Conservation (phyloP, 1,284 basidiomycete genomes). For the Macrocystidia cucumis region DNA sequence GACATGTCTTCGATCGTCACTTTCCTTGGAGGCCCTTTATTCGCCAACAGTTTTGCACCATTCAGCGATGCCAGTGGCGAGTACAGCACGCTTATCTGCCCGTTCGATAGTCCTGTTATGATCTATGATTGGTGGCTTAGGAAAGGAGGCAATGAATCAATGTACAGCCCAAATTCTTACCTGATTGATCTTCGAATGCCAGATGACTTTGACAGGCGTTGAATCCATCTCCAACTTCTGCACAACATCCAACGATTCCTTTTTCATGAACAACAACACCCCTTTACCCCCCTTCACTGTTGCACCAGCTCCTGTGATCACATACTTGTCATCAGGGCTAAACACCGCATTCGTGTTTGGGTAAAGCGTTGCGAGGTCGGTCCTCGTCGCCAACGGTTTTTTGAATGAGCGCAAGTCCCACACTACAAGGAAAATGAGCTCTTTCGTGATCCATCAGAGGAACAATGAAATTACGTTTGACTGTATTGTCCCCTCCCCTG, state of each 20-base stretch:
- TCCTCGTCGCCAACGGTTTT: conserved; percentile 68
- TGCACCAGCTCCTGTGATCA: conserved; percentile 78
- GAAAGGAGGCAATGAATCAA: conserved; percentile 8
- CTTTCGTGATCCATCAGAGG: no score
- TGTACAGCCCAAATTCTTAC: conserved; percentile 32
- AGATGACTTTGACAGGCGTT: conserved; percentile 82
- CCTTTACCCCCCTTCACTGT: conserved; percentile 62
- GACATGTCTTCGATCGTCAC: conserved; percentile 79
- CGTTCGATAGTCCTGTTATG: conserved; percentile 81
- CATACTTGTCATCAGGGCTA: conserved; percentile 83
- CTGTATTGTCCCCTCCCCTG: conserved; percentile 88
- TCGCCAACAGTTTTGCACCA: conserved; percentile 85
- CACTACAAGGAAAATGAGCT: conserved; percentile 39
- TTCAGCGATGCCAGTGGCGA: conserved; percentile 82
- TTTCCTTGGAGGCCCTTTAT: conserved; percentile 66
- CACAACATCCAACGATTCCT: conserved; percentile 60
- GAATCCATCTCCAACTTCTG: conserved; percentile 60
- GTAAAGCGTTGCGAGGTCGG: conserved; percentile 72
- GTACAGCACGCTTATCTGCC: conserved; percentile 85
- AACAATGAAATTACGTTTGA: conserved; percentile 68
- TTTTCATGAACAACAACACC: conserved; percentile 66
- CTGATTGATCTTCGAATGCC: conserved; percentile 98
- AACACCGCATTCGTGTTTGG: conserved; percentile 89
- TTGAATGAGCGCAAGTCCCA: conserved; percentile 92
- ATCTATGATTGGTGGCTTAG: conserved; percentile 42